Evolutionary conservation across 805 yeast species (phyloP), one percentile per base, ranked within the genome.

Genomic region (Candida multigemmis): DNA sequence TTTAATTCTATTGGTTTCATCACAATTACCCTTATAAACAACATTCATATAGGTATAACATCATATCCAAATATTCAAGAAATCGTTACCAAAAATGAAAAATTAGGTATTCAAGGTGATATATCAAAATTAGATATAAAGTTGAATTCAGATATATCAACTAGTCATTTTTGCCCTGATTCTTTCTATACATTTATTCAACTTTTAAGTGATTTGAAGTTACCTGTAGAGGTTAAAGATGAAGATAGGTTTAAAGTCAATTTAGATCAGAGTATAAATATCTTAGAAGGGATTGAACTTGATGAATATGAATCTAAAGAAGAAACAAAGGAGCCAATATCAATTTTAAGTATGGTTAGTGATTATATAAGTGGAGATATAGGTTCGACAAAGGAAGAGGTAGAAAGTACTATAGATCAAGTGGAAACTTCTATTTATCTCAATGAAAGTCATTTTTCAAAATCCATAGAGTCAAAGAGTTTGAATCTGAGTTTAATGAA

Each of bases 141-240:
- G 24, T 42, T 75, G 7, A 63, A 62, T 27, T 36, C 71, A 5
- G 81, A 73, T 30, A 54, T 55, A 11, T 46, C 68, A 10, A 59
- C 54, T 12, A 24, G 78, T 1, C 75, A 74, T 14, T 32, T 77
- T 3, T 86, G 96, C 56, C 89, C 95, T 1, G 97, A 87, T 46
- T 84, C 96, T 0, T 65, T 76, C 1, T 79, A 83, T 41, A 71
- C 89, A 8, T 49, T 87, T 22, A 34, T 74, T 2, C 93, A 80
- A 35, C 41, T 82, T 6, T 36, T 77, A 7, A 75, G 71, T 33
- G 94, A 85, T 41, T 56, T 87, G 40, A 82, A 80, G 39, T 72
- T 71, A 9, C 86, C 87, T 0, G 50, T 82, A 2, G 50, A 64
- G 5, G 74, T 79, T 34, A 60, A 64, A 1, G 75, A 74, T 33